Evolutionary conservation across 495 filamentous ascomycete genomes (phyloP).

Genomic region (Aspergillus conjunctus): DNA sequence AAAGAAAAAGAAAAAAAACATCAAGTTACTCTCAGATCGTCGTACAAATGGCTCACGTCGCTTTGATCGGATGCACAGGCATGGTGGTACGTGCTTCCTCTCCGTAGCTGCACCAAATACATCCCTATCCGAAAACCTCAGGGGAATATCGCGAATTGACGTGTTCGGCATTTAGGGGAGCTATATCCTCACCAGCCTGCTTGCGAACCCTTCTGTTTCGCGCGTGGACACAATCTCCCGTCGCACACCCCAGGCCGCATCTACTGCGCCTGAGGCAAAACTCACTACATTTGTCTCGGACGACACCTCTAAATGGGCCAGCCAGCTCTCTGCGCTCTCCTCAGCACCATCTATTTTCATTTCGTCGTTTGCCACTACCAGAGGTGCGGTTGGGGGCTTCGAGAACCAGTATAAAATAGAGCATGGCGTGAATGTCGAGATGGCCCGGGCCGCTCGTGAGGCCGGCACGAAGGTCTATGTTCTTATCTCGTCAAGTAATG

Average conservation of each 20-base stretch:
- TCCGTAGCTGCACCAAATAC: not conserved
- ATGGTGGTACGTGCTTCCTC: constrained; percentile 46
- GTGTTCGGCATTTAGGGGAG: constrained; percentile 38
- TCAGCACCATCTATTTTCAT: constrained; percentile 63
- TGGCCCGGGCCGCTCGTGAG: constrained; percentile 65
- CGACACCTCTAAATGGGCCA: constrained; percentile 58
- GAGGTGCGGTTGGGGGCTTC: constrained; percentile 64
- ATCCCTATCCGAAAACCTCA: not conserved
- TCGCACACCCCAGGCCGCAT: constrained; percentile 38
- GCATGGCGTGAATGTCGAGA: constrained; percentile 70
- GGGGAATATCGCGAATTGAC: not conserved
- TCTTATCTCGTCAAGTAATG: constrained; percentile 61
- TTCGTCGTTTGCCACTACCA: constrained; percentile 69
- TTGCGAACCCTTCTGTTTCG: constrained; percentile 38
- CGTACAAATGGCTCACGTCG: constrained; percentile 41
- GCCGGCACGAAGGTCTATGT: constrained; percentile 68
- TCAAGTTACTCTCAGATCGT: not conserved
- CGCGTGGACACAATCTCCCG: constrained; percentile 53
- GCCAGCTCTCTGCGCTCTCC: constrained; percentile 50
- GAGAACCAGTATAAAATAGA: constrained; percentile 77
- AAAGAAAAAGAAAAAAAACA: too few relatives aligned
- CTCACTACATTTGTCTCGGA: constrained; percentile 47
- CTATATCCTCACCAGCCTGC: constrained; percentile 51
- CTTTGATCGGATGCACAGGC: constrained; percentile 50
- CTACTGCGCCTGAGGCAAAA: constrained; percentile 38